Percentiles rank a stretch among this genome's conserved stretches.
These are phyloP conservation scores for Aureobasidium zeae DNA, from an alignment of 2,329 filamentous ascomycete genomes.

Conservation along the genomic window DNA sequence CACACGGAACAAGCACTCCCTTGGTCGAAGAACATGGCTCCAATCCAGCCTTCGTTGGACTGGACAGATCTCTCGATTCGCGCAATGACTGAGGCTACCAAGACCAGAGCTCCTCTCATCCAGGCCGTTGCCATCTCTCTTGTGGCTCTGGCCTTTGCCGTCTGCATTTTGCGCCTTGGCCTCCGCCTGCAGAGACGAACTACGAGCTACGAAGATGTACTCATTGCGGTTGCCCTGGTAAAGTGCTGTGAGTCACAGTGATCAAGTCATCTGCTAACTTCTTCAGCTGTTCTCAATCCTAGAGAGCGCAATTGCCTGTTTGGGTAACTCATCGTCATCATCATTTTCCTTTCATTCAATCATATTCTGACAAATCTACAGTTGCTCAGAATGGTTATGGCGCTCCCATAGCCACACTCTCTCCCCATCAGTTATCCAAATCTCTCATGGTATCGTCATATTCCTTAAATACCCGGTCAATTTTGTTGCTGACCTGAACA, in stretches of 20 bases:
- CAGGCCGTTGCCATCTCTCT: conserved; percentile 5
- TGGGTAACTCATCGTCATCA: not conserved
- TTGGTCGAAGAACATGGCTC: conserved; percentile 6
- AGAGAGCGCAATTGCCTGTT: conserved; percentile 3
- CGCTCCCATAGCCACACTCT: not conserved
- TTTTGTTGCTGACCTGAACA: not conserved
- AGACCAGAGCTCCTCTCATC: conserved; percentile 5
- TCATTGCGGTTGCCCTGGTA: conserved; percentile 10
- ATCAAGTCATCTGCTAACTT: not conserved
- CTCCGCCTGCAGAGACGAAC: conserved; percentile 1
- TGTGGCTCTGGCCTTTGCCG: not conserved
- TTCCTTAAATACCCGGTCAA: no score
- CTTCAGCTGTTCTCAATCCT: conserved; percentile 7
- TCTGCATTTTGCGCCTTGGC: conserved; percentile 3
- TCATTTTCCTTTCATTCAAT: not conserved
- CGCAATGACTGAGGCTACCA: not conserved
- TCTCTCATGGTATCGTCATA: conserved; percentile 9
- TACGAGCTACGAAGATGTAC: conserved; percentile 8
- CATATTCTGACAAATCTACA: not conserved
- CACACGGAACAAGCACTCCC: no score
- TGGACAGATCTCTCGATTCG: not conserved
- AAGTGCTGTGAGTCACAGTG: not conserved
- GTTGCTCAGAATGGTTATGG: conserved; percentile 8
- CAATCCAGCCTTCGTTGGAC: not conserved
- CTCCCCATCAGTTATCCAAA: not conserved